These are phyloP conservation scores for Lagenidium sp. DNA, from an alignment of 352 stramenopile genomes.

Conservation along the genomic window DNA sequence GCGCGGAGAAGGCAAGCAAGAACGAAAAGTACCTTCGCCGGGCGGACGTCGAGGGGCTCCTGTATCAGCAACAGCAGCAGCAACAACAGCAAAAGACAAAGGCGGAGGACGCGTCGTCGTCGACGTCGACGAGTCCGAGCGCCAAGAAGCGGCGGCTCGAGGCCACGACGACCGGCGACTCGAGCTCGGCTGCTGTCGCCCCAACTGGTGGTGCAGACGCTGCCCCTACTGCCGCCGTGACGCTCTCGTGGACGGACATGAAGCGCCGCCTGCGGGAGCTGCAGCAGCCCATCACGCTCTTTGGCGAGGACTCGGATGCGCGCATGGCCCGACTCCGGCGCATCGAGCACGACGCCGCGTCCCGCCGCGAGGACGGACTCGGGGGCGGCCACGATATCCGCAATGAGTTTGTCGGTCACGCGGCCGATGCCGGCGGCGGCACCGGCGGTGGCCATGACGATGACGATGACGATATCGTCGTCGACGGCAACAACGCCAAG, in stretches of 20 bases:
- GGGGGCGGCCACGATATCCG: conserved; percentile 63
- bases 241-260: conserved; percentile 64
- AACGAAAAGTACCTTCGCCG: conserved; percentile 79
- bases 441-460: conserved; percentile 26
- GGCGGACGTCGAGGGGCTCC: conserved; percentile 56
- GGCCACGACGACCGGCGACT: not conserved
- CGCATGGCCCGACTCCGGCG: conserved; percentile 58
- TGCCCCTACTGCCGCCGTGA: too few species aligned
- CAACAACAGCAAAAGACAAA: conserved; percentile 6
- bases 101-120: not conserved
- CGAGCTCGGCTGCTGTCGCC: not conserved
- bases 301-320: conserved; percentile 62
- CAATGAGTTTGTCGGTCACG: conserved; percentile 61
- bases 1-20: conserved; percentile 34
- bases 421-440: conserved; percentile 18
- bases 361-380: conserved; percentile 60
- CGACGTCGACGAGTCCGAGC: not conserved
- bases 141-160: conserved; percentile 43
- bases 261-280: conserved; percentile 73
- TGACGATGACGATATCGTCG: conserved; percentile 23
- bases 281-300: conserved; percentile 80
- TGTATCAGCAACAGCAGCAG: conserved; percentile 19
- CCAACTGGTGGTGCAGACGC: not conserved
- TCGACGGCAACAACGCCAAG: conserved; percentile 5
- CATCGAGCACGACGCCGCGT: conserved; percentile 55